These are phyloP conservation scores for Metschnikowia bowlesiae DNA, from an alignment of 805 yeast genomes.

Conservation along the genomic window DNA sequence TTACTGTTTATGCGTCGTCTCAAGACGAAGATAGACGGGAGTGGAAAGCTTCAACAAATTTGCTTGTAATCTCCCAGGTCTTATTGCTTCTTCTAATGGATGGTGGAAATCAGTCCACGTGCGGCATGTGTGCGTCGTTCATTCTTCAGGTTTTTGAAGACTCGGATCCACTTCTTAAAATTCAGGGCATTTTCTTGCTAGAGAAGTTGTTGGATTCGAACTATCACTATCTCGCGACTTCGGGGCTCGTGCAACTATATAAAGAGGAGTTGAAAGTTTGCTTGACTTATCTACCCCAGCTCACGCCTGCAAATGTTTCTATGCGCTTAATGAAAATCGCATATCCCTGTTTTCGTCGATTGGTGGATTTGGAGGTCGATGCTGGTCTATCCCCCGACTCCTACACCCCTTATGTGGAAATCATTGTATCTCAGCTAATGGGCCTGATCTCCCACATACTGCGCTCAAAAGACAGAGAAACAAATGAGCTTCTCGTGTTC, in stretches of 20 bases:
- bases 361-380: constrained; percentile 7
- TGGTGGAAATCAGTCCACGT: constrained; percentile 5
- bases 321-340: constrained; percentile 19
- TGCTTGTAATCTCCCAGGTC: constrained; percentile 25
- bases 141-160: constrained; percentile 34
- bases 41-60: constrained; percentile 25
- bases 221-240: constrained; percentile 12
- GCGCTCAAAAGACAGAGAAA: constrained; percentile 11
- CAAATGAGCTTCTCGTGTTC: constrained; percentile 12
- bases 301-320: constrained; percentile 23
- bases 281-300: constrained; percentile 24
- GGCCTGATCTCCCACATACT: constrained; percentile 23
- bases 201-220: constrained; percentile 10
- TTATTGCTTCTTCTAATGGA: constrained; percentile 19
- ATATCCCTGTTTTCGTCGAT: constrained; percentile 17
- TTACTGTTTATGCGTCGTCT: constrained; percentile 3
- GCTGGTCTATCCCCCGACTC: neutral
- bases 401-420: constrained; percentile 18
- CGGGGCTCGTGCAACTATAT: constrained; percentile 28
- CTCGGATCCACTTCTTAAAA: constrained; percentile 25
- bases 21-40: constrained; percentile 22
- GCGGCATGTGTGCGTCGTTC: constrained; percentile 24
- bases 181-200: constrained; percentile 23
- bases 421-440: constrained; percentile 22
- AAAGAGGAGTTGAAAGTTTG: constrained; percentile 22